Evolutionary conservation across 1,139 yeast genomes (phyloP), one percentile per base, ranked within the genome.

Genomic region (Scheffersomyces segobiensis): DNA sequence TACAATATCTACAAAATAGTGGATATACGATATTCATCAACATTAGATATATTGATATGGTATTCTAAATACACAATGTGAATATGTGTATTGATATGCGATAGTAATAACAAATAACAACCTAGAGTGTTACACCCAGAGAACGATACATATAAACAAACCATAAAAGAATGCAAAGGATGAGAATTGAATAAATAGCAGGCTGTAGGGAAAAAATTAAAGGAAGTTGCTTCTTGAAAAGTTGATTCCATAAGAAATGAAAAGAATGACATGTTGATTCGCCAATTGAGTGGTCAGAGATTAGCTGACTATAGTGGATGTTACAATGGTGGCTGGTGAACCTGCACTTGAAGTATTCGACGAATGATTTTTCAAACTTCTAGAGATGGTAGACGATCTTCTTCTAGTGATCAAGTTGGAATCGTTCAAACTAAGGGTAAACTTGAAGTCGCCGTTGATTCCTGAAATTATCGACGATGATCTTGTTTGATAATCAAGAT

Each of bases 381-480:
- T 60, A 12, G 65, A 62, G 17, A 63, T 49, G 7, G 64, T 60
- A 2, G 68, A 64, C 12, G 69, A 66, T 52, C 68, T 74, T 57
- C 84, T 69, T 64, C 84, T 71, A 46, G 79, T 67, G 49, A 80
- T 70, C 46, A 80, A 66, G 58, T 77, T 78, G 58, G 80, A 77
- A 59, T 80, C 83, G 61, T 78, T 78, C 67, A 80, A 67, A 60
- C 77, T 80, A 49, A 80, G 70, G 3, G 82, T 79, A 59, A 80
- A 80, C 60, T 79, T 80, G 62, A 72, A 80, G 58, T 75, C 81
- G 42, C 79, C 80, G 60, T 69, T 78, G 42, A 71, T 70, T 21
- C 80, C 80, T 17, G 78, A 73, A 19, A 79, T 77, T 3, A 79
- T 74, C 3, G 81, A 76, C n/a, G 80, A 75, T 20, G 82, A 79